Base-by-base conservation (phyloP, 148 eudicot genomes). In the Fagopyrum homotropicum region DNA sequence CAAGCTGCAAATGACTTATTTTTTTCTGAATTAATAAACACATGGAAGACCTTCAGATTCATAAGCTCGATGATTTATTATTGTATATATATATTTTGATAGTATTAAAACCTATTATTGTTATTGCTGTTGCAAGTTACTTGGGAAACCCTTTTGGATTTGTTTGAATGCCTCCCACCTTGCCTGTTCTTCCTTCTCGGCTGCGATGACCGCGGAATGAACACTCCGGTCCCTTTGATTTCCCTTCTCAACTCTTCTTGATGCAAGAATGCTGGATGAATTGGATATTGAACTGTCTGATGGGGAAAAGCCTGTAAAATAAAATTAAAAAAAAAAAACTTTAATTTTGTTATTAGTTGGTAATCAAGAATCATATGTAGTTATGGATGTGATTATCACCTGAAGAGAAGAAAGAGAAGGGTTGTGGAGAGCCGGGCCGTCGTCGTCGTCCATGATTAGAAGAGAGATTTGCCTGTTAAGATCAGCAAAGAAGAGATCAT, bases 151-250 rank as follows among this genome's bases (percentile, higher is more conserved):
- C 19, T 40, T 45, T 9, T 15, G 43, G 71, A 66, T 40, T 66
- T 66, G 71, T 45, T 14, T 45, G 71, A 15, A 5, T 43, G n/a
- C 16, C 17, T 46, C 15, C 59, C 55, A 14, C 78, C 79, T 72
- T 88, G 92, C 79, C 74, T 81, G 80, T 75, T 83, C 75, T 82
- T 87, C 71, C 93, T 86, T 76, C 90, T 86, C 4, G 81, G 82
- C 15, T 82, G 85, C 0, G 87, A 73, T 10, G 86, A 81, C 55
- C 80, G 91, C 14, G 98, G 98, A 40, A 93, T 93, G 50, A 93
- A 93, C 45, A 93, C 98, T 5, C 97, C 97, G 0, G 97, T 92
- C 45, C 97, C 97, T 84, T 88, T 92, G 88, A 51, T 40, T 17
- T 72, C 75, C 55, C 75, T 72, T 14, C 75, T 72, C 47, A 66